phyloP scores from a whole-genome alignment of 768 basidiomycete species.

The Calocera viscosa region DNA sequence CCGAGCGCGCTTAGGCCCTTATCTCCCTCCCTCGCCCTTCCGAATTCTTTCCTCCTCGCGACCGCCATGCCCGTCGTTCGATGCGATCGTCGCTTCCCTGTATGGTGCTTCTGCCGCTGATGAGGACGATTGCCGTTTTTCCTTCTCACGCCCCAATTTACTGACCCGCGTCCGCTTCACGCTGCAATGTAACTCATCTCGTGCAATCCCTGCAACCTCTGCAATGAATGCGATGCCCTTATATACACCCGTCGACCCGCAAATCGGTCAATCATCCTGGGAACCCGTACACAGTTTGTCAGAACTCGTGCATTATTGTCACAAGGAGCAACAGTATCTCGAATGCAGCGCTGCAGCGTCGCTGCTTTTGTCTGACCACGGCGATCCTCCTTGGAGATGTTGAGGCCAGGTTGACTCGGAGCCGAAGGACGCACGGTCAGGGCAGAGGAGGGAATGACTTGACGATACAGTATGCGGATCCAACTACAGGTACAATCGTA shows the following conservation, averaged over 20 bases:
- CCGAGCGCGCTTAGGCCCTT: neutral
- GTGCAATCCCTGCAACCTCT: neutral
- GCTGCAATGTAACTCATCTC: conserved; percentile 7
- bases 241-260: too few relatives aligned
- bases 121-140: neutral
- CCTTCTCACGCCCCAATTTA: neutral
- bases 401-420: too few relatives aligned
- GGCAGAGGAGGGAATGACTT: too few relatives aligned
- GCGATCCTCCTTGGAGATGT: too few relatives aligned
- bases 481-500: too few relatives aligned
- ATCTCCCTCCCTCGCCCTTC: neutral
- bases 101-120: neutral
- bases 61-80: neutral
- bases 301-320: neutral
- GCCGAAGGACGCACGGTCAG: too few relatives aligned
- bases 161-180: neutral
- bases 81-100: neutral
- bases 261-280: too few relatives aligned
- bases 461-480: too few relatives aligned
- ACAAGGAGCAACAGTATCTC: neutral
- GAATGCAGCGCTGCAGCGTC: neutral
- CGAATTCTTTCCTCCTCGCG: neutral
- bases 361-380: too few relatives aligned
- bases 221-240: neutral
- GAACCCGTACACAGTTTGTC: neutral